Percentiles rank a stretch among this genome's conserved stretches.
Evolutionary conservation across 768 basidiomycete species (phyloP).

Genomic region (Rhodosporidiobolus odoratus): DNA sequence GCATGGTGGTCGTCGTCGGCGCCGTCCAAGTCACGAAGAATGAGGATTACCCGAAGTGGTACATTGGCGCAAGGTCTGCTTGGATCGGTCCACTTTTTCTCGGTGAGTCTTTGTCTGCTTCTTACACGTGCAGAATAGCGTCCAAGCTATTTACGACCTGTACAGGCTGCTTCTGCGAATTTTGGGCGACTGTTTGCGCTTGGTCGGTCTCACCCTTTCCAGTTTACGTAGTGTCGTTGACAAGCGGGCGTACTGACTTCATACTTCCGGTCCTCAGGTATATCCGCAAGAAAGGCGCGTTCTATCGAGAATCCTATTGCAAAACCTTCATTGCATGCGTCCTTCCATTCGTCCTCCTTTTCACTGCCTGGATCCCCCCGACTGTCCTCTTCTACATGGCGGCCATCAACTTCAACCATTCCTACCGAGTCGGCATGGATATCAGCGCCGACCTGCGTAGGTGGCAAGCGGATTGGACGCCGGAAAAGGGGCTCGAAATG

Average conservation of each 20-base stretch:
- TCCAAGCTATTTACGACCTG: no score
- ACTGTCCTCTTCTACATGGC: not conserved
- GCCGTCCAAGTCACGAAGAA: not conserved
- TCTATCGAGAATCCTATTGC: not conserved
- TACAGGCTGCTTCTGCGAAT: no score
- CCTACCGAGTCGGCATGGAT: not conserved
- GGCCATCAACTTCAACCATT: conserved; percentile 1
- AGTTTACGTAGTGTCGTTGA: not conserved
- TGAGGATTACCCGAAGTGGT: not conserved
- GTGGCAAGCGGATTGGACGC: not conserved
- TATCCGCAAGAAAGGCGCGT: conserved; percentile 22
- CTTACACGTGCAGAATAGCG: no score
- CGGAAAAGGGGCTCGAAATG: conserved; percentile 4
- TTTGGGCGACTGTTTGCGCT: conserved; percentile 9
- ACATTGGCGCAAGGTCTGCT: not conserved
- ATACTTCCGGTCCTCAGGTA: not conserved
- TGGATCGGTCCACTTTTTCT: conserved; percentile 14
- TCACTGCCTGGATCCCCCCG: conserved; percentile 14
- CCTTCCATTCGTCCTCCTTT: conserved; percentile 7
- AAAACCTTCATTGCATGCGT: conserved; percentile 1
- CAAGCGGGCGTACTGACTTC: not conserved
- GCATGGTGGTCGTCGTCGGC: not conserved
- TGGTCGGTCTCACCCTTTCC: conserved; percentile 2
- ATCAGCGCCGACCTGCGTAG: not conserved
- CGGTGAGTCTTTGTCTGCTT: not conserved